Evolutionary conservation across 2,329 filamentous ascomycete species (phyloP), one percentile per base, ranked within the genome.

Genomic region (Nothophaeocryptopus gaeumannii): DNA sequence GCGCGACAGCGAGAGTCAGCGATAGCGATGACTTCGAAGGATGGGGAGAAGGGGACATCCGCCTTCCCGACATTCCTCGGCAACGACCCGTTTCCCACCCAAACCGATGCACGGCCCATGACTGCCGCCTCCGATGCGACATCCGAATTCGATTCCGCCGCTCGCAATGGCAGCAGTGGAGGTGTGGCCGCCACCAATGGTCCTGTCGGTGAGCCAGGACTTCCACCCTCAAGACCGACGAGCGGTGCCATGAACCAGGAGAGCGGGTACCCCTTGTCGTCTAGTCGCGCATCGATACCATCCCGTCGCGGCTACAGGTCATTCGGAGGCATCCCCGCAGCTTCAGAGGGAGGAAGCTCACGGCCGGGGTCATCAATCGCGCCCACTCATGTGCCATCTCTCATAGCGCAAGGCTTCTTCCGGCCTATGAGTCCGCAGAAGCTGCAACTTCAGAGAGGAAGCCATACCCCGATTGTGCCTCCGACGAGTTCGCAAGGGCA

Each of bases 381-480:
- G 15, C 82, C 85, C 64, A 93, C 88, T 36, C 93, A 99, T 75
- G 90, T 95, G 14, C 91, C 93, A 1, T 90, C 87, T 1, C 75
- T 99, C 45, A 86, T 89, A 2, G 90, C 89, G 12, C 87, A 92
- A 64, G 92, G 89, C 46, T 97, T 99, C 74, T 96, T 95, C 67
- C 86, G 86, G 15, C 93, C 93, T 34, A 95, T 99, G 89, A 97
- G 91, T 72, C 95, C 92, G 16, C 90, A 96, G 68, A 86, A 89
- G 67, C 76, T 97, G 43, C 92, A 97, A 72, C 90, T 90, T 47
- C 93, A 97, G 71, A 80, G 92, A 68, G 84, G 85, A 56, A 81
- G 76, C 59, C 70, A 64, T 14, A 26, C 20, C 3, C 20, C 20
- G 7, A 50, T 56, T 8, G 46, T 46, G 11, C 37, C 55, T 38